A percentile compares a stretch with the other conserved stretches of the same genome.
These are phyloP conservation scores for Monosporascus ibericus DNA, from an alignment of 2,329 filamentous ascomycete species.

Conservation along the genomic window DNA sequence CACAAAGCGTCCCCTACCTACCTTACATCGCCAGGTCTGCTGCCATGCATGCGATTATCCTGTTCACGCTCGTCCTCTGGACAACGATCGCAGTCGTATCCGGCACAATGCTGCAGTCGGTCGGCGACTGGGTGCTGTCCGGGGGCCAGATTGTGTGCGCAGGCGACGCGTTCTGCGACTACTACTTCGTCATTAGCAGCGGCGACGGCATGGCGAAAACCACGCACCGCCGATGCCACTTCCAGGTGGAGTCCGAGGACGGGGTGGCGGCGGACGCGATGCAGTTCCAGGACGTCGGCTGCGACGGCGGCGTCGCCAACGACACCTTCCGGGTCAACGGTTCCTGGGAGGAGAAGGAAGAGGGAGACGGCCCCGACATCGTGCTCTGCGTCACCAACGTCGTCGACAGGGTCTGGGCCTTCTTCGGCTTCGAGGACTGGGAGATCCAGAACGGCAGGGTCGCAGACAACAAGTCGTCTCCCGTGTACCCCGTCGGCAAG, in stretches of 20 bases:
- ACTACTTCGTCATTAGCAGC: not conserved
- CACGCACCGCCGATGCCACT: not conserved
- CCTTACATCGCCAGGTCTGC: not conserved
- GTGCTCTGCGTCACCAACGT: constrained; percentile 3
- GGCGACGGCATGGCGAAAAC: not conserved
- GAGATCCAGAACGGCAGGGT: not conserved
- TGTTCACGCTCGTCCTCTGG: not conserved
- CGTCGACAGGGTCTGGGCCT: not conserved
- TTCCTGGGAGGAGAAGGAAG: not conserved
- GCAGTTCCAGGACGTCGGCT: not conserved
- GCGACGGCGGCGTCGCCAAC: not conserved
- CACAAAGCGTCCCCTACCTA: too few relatives aligned
- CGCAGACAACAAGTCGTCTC: not conserved
- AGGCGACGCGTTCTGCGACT: not conserved
- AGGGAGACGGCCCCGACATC: not conserved
- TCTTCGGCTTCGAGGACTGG: constrained; percentile 4
- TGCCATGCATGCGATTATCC: not conserved
- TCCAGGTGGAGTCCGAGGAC: not conserved
- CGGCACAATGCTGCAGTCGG: not conserved
- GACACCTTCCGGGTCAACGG: constrained; percentile 2
- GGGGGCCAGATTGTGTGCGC: not conserved
- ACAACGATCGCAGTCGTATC: not conserved
- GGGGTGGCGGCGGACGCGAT: not conserved
- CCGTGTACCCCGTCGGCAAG: constrained; percentile 1
- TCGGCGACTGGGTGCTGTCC: not conserved